Conservation (phyloP, 1,139 yeast genomes). For the Kodamaea sp. region DNA sequence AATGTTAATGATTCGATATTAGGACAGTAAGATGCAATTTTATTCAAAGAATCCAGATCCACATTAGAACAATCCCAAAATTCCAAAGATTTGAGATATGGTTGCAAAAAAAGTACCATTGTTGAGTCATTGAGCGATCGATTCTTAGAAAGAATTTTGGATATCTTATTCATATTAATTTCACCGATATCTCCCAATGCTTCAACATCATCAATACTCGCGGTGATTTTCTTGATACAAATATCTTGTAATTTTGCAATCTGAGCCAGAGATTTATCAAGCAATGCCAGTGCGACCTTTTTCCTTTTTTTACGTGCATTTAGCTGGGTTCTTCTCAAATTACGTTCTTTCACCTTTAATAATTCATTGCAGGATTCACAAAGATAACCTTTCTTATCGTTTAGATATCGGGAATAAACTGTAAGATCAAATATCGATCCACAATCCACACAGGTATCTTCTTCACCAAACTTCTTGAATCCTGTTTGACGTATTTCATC, state of each 20-base stretch:
- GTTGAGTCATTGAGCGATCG: conserved; percentile 73
- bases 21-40: conserved; percentile 80
- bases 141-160: conserved; percentile 75
- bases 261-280: conserved; percentile 62
- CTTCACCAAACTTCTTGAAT: conserved; percentile 42
- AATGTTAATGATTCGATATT: conserved; percentile 60
- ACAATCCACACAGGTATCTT: conserved; percentile 58
- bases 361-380: conserved; percentile 63
- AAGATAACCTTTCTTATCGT: conserved; percentile 52
- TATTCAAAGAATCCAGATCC: conserved; percentile 58
- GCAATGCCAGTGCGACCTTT: conserved; percentile 76
- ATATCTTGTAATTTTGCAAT: conserved; percentile 77
- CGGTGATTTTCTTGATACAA: conserved; percentile 68
- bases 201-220: conserved; percentile 73
- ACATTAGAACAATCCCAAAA: conserved; percentile 93
- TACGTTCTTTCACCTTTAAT: conserved; percentile 40
- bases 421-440: conserved; percentile 52
- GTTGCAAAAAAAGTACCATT: conserved; percentile 64
- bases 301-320: conserved; percentile 71
- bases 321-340: conserved; percentile 48
- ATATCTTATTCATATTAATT: conserved; percentile 55
- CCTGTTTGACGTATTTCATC: conserved; percentile 22
- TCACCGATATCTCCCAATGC: conserved; percentile 77
- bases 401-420: conserved; percentile 58
- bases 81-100: conserved; percentile 53